A percentile compares a stretch with the other conserved stretches of the same genome.
phyloP scores from a whole-genome alignment of 345 rosid genomes.

The Moringa oleifera region DNA sequence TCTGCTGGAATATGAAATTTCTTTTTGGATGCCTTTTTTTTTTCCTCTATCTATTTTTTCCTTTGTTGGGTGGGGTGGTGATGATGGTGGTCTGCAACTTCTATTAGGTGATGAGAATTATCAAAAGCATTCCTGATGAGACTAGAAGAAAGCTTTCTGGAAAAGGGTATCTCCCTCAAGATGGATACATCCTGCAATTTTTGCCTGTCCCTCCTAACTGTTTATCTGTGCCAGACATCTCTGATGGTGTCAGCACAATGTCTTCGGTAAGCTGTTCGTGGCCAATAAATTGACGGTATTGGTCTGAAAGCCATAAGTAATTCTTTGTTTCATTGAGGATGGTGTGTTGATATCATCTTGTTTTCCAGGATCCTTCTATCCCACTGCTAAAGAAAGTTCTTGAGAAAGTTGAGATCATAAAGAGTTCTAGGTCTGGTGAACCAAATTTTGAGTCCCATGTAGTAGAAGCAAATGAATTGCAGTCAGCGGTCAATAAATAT shows the following conservation, averaged over 20 bases:
- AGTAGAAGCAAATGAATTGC: conserved; percentile 72
- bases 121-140: conserved; percentile 60
- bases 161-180: conserved; percentile 88
- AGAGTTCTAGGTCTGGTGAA: conserved; percentile 63
- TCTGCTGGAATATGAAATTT: conserved; percentile 3
- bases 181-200: conserved; percentile 69
- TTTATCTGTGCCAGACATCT: conserved; percentile 79
- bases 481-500: conserved; percentile 61
- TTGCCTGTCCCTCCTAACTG: conserved; percentile 97
- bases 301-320: not conserved
- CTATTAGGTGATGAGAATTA: conserved; percentile 66
- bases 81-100: not conserved
- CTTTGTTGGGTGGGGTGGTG: not conserved
- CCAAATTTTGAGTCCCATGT: conserved; percentile 85
- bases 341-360: conserved; percentile 11
- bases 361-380: conserved; percentile 70
- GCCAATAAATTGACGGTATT: not conserved
- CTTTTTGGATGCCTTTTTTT: conserved; percentile 1
- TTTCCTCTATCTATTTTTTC: conserved; percentile 1
- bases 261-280: conserved; percentile 61
- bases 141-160: conserved; percentile 65
- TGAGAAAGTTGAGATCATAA: conserved; percentile 61
- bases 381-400: conserved; percentile 76
- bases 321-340: not conserved
- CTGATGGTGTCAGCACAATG: conserved; percentile 80